Conservation (phyloP, 169 alveolate species). For the Babesia microti region DNA sequence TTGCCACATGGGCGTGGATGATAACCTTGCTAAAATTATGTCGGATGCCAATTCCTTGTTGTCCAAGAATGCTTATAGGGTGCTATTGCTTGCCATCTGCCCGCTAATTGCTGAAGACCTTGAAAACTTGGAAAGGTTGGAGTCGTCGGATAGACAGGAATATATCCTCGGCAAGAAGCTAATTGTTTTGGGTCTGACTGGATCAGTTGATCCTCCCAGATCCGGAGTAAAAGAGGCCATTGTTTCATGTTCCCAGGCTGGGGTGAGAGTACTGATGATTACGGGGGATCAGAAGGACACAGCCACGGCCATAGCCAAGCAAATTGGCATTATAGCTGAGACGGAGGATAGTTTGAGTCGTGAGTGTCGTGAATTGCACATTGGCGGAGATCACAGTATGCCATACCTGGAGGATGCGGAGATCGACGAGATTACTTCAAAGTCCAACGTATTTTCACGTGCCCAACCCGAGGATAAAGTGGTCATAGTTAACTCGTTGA, state of each 20-base stretch:
- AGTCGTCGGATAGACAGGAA: conserved; percentile 71
- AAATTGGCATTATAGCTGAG: conserved; percentile 65
- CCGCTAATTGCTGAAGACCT: conserved; percentile 67
- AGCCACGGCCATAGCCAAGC: conserved; percentile 89
- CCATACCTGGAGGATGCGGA: conserved; percentile 60
- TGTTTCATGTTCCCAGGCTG: conserved; percentile 84
- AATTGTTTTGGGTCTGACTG: conserved; percentile 68
- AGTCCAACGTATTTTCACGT: conserved; percentile 69
- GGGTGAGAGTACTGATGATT: conserved; percentile 96
- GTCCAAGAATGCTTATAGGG: conserved; percentile 70
- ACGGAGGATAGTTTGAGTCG: conserved; percentile 3
- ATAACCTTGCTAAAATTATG: conserved; percentile 4
- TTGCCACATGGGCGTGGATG: neutral
- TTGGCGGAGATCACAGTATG: conserved; percentile 53
- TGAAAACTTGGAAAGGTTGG: conserved; percentile 36
- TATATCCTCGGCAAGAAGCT: conserved; percentile 29
- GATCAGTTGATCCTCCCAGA: conserved; percentile 92
- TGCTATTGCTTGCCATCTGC: conserved; percentile 66
- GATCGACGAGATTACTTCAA: conserved; percentile 59
- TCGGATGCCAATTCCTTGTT: conserved; percentile 44
- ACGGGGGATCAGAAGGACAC: conserved; percentile 97
- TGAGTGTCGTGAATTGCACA: conserved; percentile 61
- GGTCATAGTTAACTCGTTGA: conserved; percentile 75
- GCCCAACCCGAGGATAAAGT: conserved; percentile 84
- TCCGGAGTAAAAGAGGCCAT: conserved; percentile 95